Evolutionary conservation across 805 yeast species (phyloP), one percentile per base, ranked within the genome.

Genomic region (Starmerella potacharoeniae): DNA sequence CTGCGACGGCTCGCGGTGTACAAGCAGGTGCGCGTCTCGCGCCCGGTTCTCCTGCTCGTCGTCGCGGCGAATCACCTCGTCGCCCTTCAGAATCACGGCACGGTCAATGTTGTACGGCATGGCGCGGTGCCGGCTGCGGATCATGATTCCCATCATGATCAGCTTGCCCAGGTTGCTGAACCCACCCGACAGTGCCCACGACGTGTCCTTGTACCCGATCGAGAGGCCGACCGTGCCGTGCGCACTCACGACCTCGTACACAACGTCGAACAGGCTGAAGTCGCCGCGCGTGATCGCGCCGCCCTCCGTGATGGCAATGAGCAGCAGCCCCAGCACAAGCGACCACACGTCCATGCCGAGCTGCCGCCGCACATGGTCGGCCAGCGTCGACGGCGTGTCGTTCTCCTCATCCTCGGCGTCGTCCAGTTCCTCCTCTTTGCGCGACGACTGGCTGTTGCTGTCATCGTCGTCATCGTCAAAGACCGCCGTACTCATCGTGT

Each of bases 201-300:
- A 73, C 3, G 78, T 72, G 47, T 71, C 72, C 0, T 95, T 86
- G 61, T 82, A 89, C 0, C 98, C 98, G 53, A 89, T 69, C 5
- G 96, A 86, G 58, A 93, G 70, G 0, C 98, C 98, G 49, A 91
- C 97, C 0, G 96, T 90, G 68, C 97, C 97, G 69, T 93, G 95
- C 0, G 97, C 97, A 60, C 95, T 84, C 6, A 88, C 86, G 57
- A 89, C 81, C 65, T 93, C 98, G 70, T 91, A 93, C 64, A 93
- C 70, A 3, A 86, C 73, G 5, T 78, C 73, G 68, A 91, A 91
- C 35, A 64, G 49, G 16, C 58, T 6, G 54, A 60, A 60, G 31
- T 58, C 55, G 30, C 54, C 55, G 2, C 52, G 36, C 1, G 57
- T 33, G 17, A 87, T 78, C 60, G 77, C 79, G 5, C 73, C 71